A percentile compares a stretch with the other conserved stretches of the same genome.
phyloP scores from a whole-genome alignment of 1,284 basidiomycete species.

The Megacollybia platyphylla region DNA sequence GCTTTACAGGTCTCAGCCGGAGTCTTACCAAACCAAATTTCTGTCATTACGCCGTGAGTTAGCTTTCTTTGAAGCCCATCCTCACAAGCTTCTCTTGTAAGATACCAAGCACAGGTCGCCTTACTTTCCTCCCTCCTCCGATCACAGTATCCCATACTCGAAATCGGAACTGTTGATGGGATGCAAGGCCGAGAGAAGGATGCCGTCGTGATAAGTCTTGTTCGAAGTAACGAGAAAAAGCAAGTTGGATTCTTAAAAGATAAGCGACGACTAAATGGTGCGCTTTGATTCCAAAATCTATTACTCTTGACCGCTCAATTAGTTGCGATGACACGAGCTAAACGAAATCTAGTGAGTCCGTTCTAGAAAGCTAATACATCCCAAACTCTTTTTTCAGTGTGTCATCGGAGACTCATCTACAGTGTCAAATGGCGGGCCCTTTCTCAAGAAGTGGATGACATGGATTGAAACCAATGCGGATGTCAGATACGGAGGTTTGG shows the following conservation, averaged over 20 bases:
- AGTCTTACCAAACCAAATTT: conserved; percentile 65
- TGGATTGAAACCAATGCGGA: conserved; percentile 89
- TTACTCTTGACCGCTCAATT: not conserved
- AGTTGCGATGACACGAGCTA: conserved; percentile 92
- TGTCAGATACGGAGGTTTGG: conserved; percentile 68
- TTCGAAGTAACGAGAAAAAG: conserved; percentile 76
- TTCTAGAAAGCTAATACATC: not conserved
- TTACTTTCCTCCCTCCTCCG: conserved; percentile 66
- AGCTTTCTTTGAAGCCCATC: not conserved
- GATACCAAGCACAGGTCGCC: conserved; percentile 86
- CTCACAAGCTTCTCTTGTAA: conserved; percentile 12
- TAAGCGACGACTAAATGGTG: conserved; percentile 79
- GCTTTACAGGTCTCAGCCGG: conserved; percentile 52
- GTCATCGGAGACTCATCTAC: conserved; percentile 88
- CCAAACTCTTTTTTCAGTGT: conserved; percentile 35
- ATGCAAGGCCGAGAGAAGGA: conserved; percentile 92
- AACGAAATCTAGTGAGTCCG: conserved; percentile 67
- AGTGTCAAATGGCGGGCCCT: conserved; percentile 69
- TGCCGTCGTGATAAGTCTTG: conserved; percentile 80
- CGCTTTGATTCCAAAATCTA: conserved; percentile 9
- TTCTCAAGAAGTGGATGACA: conserved; percentile 78
- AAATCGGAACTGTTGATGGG: conserved; percentile 86
- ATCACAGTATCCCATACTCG: conserved; percentile 52
- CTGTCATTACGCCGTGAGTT: conserved; percentile 79
- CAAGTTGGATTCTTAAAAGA: conserved; percentile 91